phyloP scores from a whole-genome alignment of 2,329 filamentous ascomycete species.

The Hypoxylon sp. region DNA sequence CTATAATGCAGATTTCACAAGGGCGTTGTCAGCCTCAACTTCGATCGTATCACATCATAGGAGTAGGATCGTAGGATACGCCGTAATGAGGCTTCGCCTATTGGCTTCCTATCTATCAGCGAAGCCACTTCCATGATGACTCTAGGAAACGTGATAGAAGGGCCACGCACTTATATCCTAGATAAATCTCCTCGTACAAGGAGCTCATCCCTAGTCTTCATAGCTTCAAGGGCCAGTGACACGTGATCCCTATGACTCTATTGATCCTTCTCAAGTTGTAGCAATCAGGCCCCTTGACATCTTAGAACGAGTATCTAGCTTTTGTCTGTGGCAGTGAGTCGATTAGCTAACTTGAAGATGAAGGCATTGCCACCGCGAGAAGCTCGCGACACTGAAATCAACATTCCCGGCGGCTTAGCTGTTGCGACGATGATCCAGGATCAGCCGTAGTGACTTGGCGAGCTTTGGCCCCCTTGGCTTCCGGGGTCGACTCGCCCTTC shows the following conservation, averaged over 20 bases:
- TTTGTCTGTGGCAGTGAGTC: background rate
- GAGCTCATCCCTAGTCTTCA: too few species aligned
- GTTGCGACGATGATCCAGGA: conserved; percentile 1
- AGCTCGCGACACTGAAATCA: background rate
- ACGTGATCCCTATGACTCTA: background rate
- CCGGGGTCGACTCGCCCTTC: background rate
- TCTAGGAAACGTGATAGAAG: background rate
- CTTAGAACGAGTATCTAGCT: background rate
- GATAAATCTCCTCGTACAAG: background rate
- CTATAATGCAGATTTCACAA: too few species aligned
- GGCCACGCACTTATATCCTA: background rate
- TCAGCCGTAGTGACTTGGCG: conserved; percentile 16
- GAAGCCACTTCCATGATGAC: background rate
- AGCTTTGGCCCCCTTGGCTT: conserved; percentile 5
- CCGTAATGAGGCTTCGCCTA: background rate
- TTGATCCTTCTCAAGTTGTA: too few species aligned
- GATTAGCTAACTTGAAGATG: too few species aligned
- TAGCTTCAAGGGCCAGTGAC: background rate
- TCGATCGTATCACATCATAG: background rate
- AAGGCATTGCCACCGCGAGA: too few species aligned
- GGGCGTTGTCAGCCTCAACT: too few species aligned
- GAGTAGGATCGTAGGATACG: background rate
- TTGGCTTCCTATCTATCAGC: background rate
- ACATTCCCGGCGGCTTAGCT: background rate
- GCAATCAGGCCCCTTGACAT: background rate